phyloP scores from a whole-genome alignment of 441 rosid genomes.

The Hura crepitans region DNA sequence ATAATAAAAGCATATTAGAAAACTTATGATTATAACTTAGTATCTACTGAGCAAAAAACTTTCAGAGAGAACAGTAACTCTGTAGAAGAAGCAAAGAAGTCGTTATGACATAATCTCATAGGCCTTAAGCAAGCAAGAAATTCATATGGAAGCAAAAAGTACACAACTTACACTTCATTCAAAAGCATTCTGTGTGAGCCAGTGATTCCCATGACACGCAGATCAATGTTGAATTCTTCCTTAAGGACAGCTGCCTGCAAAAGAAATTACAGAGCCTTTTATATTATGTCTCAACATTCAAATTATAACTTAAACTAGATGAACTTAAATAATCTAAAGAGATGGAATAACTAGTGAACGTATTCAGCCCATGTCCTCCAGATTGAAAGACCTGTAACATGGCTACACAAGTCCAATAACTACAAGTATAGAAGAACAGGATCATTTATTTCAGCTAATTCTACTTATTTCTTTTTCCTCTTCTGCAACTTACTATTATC shows the following conservation, averaged over 20 bases:
- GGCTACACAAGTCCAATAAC: not conserved
- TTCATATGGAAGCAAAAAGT: conserved; percentile 7
- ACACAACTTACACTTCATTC: conserved; percentile 68
- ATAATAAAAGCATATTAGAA: not conserved
- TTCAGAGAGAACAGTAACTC: not conserved
- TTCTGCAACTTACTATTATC: no score
- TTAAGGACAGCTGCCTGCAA: conserved; percentile 78
- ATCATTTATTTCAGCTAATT: not conserved
- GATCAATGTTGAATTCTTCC: conserved; percentile 85
- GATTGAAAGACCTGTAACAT: not conserved
- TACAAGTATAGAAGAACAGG: not conserved
- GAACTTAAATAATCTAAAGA: no score
- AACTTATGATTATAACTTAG: conserved; percentile 2
- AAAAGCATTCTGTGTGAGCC: conserved; percentile 73
- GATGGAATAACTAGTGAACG: no score
- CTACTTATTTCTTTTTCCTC: not conserved
- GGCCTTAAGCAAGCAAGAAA: conserved; percentile 2
- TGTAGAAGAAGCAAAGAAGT: conserved; percentile 10
- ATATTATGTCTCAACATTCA: conserved; percentile 1
- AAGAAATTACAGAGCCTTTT: conserved; percentile 11
- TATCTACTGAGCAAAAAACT: not conserved
- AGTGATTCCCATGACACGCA: conserved; percentile 89
- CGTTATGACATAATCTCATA: not conserved
- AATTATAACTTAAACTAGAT: not conserved
- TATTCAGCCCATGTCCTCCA: not conserved